Conservation (phyloP, 257 asterid species). For the Thymus quinquecostatus region DNA sequence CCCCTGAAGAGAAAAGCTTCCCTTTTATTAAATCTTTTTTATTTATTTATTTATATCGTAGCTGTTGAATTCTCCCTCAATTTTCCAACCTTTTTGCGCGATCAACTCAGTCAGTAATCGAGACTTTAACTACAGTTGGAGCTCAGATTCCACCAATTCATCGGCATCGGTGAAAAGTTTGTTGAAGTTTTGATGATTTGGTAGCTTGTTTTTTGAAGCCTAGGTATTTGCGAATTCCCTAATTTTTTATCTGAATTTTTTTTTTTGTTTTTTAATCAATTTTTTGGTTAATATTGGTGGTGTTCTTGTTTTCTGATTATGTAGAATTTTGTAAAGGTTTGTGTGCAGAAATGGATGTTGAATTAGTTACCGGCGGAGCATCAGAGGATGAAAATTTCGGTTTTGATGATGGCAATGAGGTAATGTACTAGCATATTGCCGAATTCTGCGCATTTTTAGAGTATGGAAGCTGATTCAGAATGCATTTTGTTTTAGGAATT, state of each 20-base stretch:
- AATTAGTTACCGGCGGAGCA: slow-evolving; percentile 57
- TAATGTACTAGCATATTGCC: slow-evolving; percentile 29
- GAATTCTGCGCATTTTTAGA: slow-evolving; percentile 10
- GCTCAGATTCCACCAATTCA: slow-evolving; percentile 3
- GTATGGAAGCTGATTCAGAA: slow-evolving; percentile 14
- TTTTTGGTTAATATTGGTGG: neutral
- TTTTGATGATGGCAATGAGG: slow-evolving; percentile 65
- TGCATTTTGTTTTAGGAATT: slow-evolving; percentile 12
- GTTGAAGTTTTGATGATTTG: slow-evolving; percentile 4
- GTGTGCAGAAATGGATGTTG: slow-evolving; percentile 73
- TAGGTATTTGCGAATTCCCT: slow-evolving; percentile 21
- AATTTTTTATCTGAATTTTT: neutral
- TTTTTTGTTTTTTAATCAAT: neutral
- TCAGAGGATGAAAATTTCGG: slow-evolving; percentile 65
- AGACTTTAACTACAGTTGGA: slow-evolving; percentile 31
- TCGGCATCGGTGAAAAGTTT: neutral
- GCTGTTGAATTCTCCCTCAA: slow-evolving; percentile 13
- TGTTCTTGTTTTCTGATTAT: slow-evolving; percentile 20
- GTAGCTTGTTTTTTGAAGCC: slow-evolving; percentile 19
- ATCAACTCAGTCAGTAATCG: slow-evolving; percentile 29
- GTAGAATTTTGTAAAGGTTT: slow-evolving; percentile 35
- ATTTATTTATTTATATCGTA: neutral
- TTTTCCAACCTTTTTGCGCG: slow-evolving; percentile 6
- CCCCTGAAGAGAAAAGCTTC: no score
- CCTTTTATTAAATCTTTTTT: neutral